Evolutionary conservation across 768 basidiomycete species (phyloP).

Genomic region (Mrakia frigida): DNA sequence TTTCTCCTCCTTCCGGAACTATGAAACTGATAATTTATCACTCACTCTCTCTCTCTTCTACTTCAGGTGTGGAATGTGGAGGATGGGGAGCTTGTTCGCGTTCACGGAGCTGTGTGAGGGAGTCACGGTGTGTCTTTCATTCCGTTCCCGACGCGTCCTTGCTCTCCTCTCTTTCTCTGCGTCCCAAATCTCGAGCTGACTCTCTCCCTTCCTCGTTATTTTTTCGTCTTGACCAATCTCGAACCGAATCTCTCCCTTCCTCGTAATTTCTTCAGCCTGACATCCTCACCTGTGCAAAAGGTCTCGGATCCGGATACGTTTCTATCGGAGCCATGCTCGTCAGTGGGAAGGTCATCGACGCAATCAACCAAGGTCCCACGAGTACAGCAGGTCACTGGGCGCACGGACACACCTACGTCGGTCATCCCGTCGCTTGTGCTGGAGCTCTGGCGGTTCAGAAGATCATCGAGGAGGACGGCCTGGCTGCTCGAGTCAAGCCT

Average conservation of each 20-base stretch:
- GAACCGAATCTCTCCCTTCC: neutral
- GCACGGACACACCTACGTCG: constrained; percentile 40
- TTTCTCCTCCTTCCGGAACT: neutral
- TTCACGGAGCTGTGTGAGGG: constrained; percentile 81
- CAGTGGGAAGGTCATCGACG: constrained; percentile 50
- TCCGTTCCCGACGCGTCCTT: neutral
- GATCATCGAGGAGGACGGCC: constrained; percentile 62
- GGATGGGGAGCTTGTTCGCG: constrained; percentile 79
- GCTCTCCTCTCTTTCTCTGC: too few species aligned
- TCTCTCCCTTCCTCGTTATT: neutral
- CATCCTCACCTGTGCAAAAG: constrained; percentile 83
- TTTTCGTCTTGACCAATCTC: neutral
- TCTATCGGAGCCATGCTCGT: constrained; percentile 77
- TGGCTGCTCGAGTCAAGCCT: constrained; percentile 39
- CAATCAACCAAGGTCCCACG: neutral
- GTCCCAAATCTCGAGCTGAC: too few species aligned
- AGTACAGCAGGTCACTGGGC: neutral
- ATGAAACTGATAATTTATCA: neutral
- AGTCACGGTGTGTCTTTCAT: constrained; percentile 42
- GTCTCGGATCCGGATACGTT: constrained; percentile 71
- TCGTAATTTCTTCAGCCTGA: constrained; percentile 54
- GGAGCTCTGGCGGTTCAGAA: constrained; percentile 76
- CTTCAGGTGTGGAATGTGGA: constrained; percentile 38
- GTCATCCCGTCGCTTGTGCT: constrained; percentile 68
- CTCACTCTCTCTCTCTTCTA: neutral